Evolutionary conservation across 257 asterid genomes (phyloP).

Genomic region (Phtheirospermum japonicum): DNA sequence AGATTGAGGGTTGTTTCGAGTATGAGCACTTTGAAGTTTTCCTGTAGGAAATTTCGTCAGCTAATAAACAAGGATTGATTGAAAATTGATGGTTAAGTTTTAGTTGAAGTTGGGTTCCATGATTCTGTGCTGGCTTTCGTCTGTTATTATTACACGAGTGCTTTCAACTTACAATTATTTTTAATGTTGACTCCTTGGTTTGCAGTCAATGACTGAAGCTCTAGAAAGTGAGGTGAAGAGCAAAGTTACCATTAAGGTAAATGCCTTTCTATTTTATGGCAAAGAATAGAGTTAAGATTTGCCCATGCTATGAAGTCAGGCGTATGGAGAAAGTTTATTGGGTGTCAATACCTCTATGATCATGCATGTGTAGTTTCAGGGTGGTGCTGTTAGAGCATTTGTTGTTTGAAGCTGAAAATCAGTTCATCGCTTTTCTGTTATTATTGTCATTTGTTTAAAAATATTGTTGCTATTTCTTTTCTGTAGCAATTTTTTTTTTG

Average conservation of each 20-base stretch:
- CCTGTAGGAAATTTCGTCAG: constrained; percentile 6
- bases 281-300: not conserved
- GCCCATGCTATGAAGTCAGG: constrained; percentile 12
- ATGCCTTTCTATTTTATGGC: constrained; percentile 12
- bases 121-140: constrained; percentile 12
- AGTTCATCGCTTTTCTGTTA: constrained; percentile 13
- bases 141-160: constrained; percentile 18
- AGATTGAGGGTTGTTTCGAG: constrained; percentile 13
- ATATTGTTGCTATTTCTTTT: not conserved
- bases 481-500: not conserved
- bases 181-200: constrained; percentile 23
- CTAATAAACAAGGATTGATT: not conserved
- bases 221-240: constrained; percentile 75
- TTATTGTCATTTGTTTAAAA: not conserved
- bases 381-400: constrained; percentile 12
- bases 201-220: constrained; percentile 94
- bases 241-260: constrained; percentile 82
- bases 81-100: constrained; percentile 2
- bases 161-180: constrained; percentile 7
- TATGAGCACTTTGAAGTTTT: constrained; percentile 1
- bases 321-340: not conserved
- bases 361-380: constrained; percentile 8
- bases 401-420: constrained; percentile 20
- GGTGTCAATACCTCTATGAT: constrained; percentile 7
- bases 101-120: constrained; percentile 18